Evolutionary conservation across 306 rosid genomes (phyloP).

Genomic region (Argentina anserina): DNA sequence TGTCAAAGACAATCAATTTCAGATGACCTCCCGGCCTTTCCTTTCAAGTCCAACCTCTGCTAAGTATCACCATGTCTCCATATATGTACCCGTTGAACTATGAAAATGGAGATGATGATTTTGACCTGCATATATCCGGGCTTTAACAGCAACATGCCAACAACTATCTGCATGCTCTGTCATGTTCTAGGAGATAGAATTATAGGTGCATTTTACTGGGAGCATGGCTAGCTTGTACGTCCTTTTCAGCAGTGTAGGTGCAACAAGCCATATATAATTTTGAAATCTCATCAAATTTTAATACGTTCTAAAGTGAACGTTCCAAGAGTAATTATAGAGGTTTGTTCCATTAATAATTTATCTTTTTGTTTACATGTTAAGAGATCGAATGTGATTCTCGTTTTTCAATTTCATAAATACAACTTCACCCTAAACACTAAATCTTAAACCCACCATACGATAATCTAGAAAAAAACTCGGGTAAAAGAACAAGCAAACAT

Average conservation of each 20-base stretch:
- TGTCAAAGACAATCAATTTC: conserved; percentile 9
- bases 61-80: not conserved
- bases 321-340: not conserved
- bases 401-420: too few relatives aligned
- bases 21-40: not conserved
- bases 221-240: not conserved
- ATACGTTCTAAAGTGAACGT: not conserved
- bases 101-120: conserved; percentile 14
- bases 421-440: too few relatives aligned
- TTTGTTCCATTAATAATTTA: not conserved
- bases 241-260: not conserved
- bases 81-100: not conserved
- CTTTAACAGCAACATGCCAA: not conserved
- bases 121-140: conserved; percentile 5
- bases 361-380: too few relatives aligned
- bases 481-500: too few relatives aligned
- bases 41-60: conserved; percentile 9
- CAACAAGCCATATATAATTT: not conserved
- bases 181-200: not conserved
- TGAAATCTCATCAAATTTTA: not conserved
- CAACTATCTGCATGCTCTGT: conserved; percentile 6
- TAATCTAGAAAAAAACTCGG: too few relatives aligned
- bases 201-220: not conserved
- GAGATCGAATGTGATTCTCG: too few relatives aligned
- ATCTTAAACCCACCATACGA: too few relatives aligned